Percentiles rank a stretch among this genome's conserved stretches.
Evolutionary conservation across 208 protist genomes (phyloP).

Genomic region (Crithidia brevicula): DNA sequence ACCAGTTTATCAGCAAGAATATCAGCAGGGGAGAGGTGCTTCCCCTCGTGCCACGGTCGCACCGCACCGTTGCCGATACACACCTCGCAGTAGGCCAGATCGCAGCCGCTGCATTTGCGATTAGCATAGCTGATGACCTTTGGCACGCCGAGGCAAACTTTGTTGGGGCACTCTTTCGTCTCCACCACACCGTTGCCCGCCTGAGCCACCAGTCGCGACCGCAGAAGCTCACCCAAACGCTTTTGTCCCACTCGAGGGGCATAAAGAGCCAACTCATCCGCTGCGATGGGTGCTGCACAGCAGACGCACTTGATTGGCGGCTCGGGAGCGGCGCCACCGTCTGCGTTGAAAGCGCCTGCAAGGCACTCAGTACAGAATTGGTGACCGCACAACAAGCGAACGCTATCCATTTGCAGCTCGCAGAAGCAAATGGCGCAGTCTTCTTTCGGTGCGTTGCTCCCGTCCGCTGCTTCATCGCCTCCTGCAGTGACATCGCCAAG

Average conservation of each 20-base stretch:
- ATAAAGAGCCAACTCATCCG: not conserved
- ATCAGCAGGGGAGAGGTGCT: not conserved
- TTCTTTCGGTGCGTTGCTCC: not conserved
- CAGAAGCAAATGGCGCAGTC: slow-evolving; percentile 3
- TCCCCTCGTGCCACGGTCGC: slow-evolving; percentile 7
- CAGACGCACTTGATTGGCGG: not conserved
- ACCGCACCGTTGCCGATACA: not conserved
- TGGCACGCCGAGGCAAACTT: slow-evolving; percentile 10
- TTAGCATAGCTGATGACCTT: slow-evolving; percentile 5
- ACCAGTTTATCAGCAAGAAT: slow-evolving; percentile 3
- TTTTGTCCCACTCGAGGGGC: not conserved
- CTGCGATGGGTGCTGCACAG: not conserved
- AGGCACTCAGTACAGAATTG: slow-evolving; percentile 14
- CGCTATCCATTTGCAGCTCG: not conserved
- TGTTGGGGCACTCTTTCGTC: slow-evolving; percentile 17
- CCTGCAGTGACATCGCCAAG: not conserved
- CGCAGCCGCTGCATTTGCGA: slow-evolving; percentile 11
- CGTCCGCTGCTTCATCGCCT: not conserved
- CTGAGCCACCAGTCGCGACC: not conserved
- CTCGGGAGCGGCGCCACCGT: slow-evolving; percentile 2
- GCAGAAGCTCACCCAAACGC: not conserved
- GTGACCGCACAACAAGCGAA: slow-evolving; percentile 6
- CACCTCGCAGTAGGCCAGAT: slow-evolving; percentile 10
- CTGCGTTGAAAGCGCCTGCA: slow-evolving; percentile 10
- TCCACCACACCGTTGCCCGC: not conserved